Conservation (phyloP, 106 monocot species). For the Amphibolis antarctica region DNA sequence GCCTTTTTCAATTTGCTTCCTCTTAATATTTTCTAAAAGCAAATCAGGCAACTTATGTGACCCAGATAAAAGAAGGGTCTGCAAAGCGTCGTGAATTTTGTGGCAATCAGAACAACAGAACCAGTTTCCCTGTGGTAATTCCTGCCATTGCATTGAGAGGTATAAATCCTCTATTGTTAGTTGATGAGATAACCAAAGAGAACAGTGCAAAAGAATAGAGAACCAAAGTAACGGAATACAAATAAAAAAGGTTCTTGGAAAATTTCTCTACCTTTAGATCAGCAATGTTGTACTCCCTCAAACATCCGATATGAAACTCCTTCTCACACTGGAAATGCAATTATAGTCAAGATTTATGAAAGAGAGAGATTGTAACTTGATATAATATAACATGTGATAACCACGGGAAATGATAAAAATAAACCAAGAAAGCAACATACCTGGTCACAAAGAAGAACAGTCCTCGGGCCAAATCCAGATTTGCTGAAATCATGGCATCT, state of each 20-base stretch:
- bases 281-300: conserved; percentile 74
- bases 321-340: conserved; percentile 61
- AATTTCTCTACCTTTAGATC: conserved; percentile 50
- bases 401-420: background rate
- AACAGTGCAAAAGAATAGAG: background rate
- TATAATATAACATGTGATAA: background rate
- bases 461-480: conserved; percentile 60
- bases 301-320: conserved; percentile 93
- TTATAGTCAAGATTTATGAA: background rate
- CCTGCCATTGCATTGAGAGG: conserved; percentile 33
- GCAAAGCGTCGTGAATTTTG: conserved; percentile 46
- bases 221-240: background rate
- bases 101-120: conserved; percentile 68
- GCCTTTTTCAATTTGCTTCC: conserved; percentile 42
- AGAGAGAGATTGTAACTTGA: background rate
- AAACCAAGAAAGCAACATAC: conserved; percentile 19
- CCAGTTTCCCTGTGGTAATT: conserved; percentile 78
- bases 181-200: background rate
- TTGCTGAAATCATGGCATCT: conserved; percentile 67
- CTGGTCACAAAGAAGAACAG: conserved; percentile 90
- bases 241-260: background rate
- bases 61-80: conserved; percentile 38
- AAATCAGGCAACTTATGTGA: conserved; percentile 28
- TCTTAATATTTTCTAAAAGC: conserved; percentile 47
- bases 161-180: background rate